Evolutionary conservation across 257 asterid genomes (phyloP), one percentile per base, ranked within the genome.

Genomic region (Leptodermis oblonga): DNA sequence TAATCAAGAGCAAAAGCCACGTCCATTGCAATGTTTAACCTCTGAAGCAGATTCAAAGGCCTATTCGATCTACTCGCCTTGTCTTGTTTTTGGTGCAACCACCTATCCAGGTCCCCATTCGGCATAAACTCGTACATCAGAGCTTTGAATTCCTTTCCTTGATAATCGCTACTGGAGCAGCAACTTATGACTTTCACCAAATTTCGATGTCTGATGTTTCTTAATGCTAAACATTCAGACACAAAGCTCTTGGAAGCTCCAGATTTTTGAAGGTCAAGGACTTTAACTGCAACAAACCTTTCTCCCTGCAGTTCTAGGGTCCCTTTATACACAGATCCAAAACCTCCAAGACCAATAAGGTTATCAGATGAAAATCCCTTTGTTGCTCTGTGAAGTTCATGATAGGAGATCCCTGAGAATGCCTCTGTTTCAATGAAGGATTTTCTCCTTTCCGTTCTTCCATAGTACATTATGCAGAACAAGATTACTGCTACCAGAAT

Each of bases 191-290:
- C 65, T 69, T 56, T 71, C 12, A 79, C 53, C 28, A 79, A 46
- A 68, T 79, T 79, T 7, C 80, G 53, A 37, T 79, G 78, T 28
- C 80, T 51, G 4, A 72, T 69, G 62, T 79, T 75, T 66, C 69
- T 75, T 45, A 79, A 28, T 42, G 78, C 72, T 60, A 56, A 71
- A 48, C 83, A 79, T 41, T 78, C 82, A 1, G 77, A 60, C 52
- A 74, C 20, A 63, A 79, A 79, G 71, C 80, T 79, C 69, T 69
- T 71, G 33, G 72, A 49, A 71, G 76, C 75, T 60, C 75, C 77
- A 33, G 28, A 41, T 37, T 51, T 68, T 14, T 41, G 64, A 18
- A 79, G 80, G 56, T 74, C 70, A 10, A 74, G 70, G 26, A 75
- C 77, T 42, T 79, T 75, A 28, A 75, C 58, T 10, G 80, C 58